phyloP scores from a whole-genome alignment of 129 eudicot genomes.

The Flaveria robusta region DNA sequence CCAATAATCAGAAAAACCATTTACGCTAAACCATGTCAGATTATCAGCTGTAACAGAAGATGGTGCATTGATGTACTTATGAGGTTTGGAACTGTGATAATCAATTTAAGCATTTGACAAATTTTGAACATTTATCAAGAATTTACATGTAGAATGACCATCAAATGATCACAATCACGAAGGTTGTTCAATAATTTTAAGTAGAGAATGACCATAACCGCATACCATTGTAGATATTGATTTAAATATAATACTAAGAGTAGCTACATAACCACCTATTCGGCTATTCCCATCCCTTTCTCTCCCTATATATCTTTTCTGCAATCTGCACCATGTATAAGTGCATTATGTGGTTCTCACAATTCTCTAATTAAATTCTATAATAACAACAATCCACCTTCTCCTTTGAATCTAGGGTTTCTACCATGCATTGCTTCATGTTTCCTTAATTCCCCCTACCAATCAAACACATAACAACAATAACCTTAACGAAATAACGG shows the following conservation, averaged over 20 bases:
- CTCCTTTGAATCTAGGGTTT: conserved; percentile 5
- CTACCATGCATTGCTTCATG: background rate
- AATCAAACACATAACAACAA: background rate
- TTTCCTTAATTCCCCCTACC: background rate
- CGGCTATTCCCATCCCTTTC: background rate
- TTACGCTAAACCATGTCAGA: background rate
- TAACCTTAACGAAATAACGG: background rate
- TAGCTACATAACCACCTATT: background rate
- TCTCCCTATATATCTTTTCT: background rate
- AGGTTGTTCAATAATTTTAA: background rate
- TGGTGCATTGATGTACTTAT: background rate
- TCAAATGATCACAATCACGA: background rate
- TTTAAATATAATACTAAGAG: background rate
- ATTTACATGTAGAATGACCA: background rate
- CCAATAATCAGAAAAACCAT: background rate
- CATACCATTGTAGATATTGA: background rate
- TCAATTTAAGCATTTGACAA: background rate
- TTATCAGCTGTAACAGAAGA: background rate
- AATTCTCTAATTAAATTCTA: no score
- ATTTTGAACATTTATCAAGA: background rate
- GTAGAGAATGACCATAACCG: background rate
- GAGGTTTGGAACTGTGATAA: background rate
- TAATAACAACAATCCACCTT: background rate
- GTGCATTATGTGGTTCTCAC: background rate
- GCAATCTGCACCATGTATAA: background rate